These are phyloP conservation scores for Phialemonium atrogriseum DNA, from an alignment of 2,329 filamentous ascomycete genomes.

Conservation along the genomic window DNA sequence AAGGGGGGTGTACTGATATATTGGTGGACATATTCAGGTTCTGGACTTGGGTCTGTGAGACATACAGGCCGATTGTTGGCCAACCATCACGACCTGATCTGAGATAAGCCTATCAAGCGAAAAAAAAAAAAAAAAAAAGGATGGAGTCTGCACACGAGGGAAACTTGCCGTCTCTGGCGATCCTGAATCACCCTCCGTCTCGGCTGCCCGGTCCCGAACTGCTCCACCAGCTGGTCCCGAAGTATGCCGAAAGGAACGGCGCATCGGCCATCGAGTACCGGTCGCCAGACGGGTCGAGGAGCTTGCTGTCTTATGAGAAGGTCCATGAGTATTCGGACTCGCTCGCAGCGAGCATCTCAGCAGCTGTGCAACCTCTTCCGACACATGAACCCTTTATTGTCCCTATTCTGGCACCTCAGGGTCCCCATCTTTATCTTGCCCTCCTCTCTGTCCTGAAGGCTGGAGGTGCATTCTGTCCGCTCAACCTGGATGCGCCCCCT, in stretches of 20 bases:
- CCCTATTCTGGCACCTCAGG: slow-evolving; percentile 72
- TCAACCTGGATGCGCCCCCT: slow-evolving; percentile 67
- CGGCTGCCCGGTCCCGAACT: slow-evolving; percentile 44
- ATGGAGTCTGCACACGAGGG: too few relatives aligned
- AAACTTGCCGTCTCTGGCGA: slow-evolving; percentile 28
- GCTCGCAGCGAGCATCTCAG: slow-evolving; percentile 44
- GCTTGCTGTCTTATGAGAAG: slow-evolving; percentile 49
- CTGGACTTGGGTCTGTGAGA: too few relatives aligned
- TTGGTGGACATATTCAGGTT: too few relatives aligned
- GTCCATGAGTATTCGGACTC: slow-evolving; percentile 50
- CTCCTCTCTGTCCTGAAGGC: slow-evolving; percentile 71
- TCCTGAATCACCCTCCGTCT: slow-evolving; percentile 35
- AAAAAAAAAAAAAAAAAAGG: too few relatives aligned
- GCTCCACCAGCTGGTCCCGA: slow-evolving; percentile 41
- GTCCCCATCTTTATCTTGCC: slow-evolving; percentile 66
- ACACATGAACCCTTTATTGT: slow-evolving; percentile 42
- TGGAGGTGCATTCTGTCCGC: slow-evolving; percentile 77
- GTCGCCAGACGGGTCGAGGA: slow-evolving; percentile 33
- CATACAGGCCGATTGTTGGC: too few relatives aligned
- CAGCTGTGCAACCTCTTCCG: slow-evolving; percentile 10
- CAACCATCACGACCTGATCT: too few relatives aligned
- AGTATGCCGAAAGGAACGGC: slow-evolving; percentile 22
- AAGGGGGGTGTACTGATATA: too few relatives aligned
- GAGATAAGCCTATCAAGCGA: too few relatives aligned
- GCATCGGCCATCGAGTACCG: slow-evolving; percentile 64